A percentile compares a stretch with the other conserved stretches of the same genome.
phyloP scores from a whole-genome alignment of 2,329 filamentous ascomycete genomes.

The Alternaria conjuncta region DNA sequence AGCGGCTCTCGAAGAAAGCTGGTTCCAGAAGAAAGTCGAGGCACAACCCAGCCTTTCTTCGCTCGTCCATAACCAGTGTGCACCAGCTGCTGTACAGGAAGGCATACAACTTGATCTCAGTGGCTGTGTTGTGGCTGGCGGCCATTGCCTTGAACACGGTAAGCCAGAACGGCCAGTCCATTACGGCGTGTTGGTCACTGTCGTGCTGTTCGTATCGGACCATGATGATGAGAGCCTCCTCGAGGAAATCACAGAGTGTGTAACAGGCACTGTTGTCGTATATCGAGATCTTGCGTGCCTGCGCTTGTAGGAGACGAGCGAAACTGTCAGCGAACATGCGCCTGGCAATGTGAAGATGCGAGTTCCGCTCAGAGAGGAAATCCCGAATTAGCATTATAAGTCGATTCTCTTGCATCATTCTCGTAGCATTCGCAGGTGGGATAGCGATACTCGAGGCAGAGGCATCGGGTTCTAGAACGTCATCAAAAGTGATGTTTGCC shows the following conservation, averaged over 20 bases:
- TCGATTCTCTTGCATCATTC: conserved; percentile 87
- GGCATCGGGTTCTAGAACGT: conserved; percentile 71
- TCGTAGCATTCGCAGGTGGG: conserved; percentile 72
- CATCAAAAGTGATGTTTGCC: conserved; percentile 68
- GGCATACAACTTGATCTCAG: conserved; percentile 82
- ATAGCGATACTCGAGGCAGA: conserved; percentile 67
- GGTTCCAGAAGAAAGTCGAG: conserved; percentile 77
- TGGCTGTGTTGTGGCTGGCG: conserved; percentile 85
- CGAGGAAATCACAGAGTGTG: conserved; percentile 87
- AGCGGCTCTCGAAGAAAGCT: conserved; percentile 78
- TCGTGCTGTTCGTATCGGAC: conserved; percentile 63
- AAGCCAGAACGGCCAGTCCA: conserved; percentile 87
- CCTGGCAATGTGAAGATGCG: conserved; percentile 62
- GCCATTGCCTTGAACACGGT: conserved; percentile 80
- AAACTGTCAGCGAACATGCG: conserved; percentile 80
- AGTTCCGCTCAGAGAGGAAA: conserved; percentile 69
- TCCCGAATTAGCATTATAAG: conserved; percentile 83
- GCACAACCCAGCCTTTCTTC: conserved; percentile 73
- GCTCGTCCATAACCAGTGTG: conserved; percentile 68
- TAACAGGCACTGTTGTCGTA: conserved; percentile 87
- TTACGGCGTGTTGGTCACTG: conserved; percentile 53
- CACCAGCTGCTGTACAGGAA: conserved; percentile 85
- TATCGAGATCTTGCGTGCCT: conserved; percentile 75
- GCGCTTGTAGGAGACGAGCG: conserved; percentile 73
- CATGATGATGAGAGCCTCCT: conserved; percentile 76